These are phyloP conservation scores for Hibiscus syriacus DNA, from an alignment of 345 rosid genomes.

Conservation along the genomic window DNA sequence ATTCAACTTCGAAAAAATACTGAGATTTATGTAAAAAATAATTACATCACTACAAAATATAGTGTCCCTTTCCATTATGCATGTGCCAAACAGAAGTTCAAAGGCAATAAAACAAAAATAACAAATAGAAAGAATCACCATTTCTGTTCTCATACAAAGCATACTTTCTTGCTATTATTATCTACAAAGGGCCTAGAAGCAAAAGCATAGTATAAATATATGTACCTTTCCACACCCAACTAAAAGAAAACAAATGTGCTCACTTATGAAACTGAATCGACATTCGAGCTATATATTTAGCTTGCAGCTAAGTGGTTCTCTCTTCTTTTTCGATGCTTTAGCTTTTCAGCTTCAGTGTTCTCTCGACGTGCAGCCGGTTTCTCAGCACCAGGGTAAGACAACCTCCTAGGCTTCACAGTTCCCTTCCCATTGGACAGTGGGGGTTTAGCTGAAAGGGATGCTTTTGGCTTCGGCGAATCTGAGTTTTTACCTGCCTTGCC, in stretches of 20 bases:
- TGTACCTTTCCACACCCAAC: background rate
- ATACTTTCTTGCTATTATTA: background rate
- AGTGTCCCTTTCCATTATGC: background rate
- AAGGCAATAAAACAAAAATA: background rate
- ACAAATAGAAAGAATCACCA: background rate
- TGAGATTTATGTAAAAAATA: no score
- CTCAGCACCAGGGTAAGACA: slow-evolving; percentile 57
- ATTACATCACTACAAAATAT: background rate
- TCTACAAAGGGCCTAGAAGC: background rate
- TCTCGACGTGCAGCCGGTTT: slow-evolving; percentile 26
- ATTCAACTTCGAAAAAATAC: no score
- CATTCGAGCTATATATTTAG: background rate
- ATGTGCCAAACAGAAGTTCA: background rate
- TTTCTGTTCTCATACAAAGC: slow-evolving; percentile 5
- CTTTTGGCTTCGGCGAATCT: slow-evolving; percentile 43
- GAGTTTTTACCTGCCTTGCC: slow-evolving; percentile 32
- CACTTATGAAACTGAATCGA: background rate
- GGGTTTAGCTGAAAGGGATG: slow-evolving; percentile 39
- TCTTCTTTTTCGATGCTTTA: slow-evolving; percentile 12
- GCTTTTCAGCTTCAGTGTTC: slow-evolving; percentile 21
- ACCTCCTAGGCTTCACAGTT: slow-evolving; percentile 42
- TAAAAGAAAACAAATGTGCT: background rate
- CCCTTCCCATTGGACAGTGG: slow-evolving; percentile 33
- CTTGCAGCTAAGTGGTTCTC: slow-evolving; percentile 6
- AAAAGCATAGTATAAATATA: slow-evolving; percentile 1